Evolutionary conservation across 441 rosid species (phyloP), one percentile per base, ranked within the genome.

Genomic region (Raphanus hybrid): DNA sequence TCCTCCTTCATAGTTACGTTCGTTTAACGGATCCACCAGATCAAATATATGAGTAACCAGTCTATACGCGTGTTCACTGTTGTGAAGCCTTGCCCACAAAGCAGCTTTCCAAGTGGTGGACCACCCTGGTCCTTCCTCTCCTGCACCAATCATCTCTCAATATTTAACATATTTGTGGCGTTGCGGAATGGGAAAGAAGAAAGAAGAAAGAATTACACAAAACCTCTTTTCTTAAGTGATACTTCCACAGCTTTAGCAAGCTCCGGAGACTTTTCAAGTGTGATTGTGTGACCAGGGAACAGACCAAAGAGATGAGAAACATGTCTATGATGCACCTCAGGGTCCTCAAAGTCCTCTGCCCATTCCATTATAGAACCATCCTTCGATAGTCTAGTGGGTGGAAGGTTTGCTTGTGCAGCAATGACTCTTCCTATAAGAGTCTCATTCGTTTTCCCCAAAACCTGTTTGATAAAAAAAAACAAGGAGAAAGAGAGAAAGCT

Each of bases 361-460:
- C 99, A 93, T 90, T 95, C 99, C 97, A 89, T 90, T 54, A 95
- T 74, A 48, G 95, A 90, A 70, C 96, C 98, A 75, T 95, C 98
- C 75, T 78, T 67, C 5, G 92, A 81, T 78, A 93, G 81, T 86
- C 82, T 88, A 52, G 90, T 86, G 1, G 99, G 96, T 35, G 72
- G 81, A 78, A 95, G 96, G 83, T 83, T 88, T 45, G 82, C 78
- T 71, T 64, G 90, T 84, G 97, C 92, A 78, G 80, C 82, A 7
- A 18, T 75, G 69, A 90, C 97, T 77, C 80, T 86, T 59, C 73
- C 81, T 5, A 93, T 70, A 18, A 95, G 81, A 74, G 77, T 74
- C 59, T 91, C 91, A 3, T 82, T 81, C 0, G 48, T 66, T 85
- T 72, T 88, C 3, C 89, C 91, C 88, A 95, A 82, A 77, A 89